These are phyloP conservation scores for Mycena polygramma DNA, from an alignment of 768 basidiomycete species.

Conservation along the genomic window DNA sequence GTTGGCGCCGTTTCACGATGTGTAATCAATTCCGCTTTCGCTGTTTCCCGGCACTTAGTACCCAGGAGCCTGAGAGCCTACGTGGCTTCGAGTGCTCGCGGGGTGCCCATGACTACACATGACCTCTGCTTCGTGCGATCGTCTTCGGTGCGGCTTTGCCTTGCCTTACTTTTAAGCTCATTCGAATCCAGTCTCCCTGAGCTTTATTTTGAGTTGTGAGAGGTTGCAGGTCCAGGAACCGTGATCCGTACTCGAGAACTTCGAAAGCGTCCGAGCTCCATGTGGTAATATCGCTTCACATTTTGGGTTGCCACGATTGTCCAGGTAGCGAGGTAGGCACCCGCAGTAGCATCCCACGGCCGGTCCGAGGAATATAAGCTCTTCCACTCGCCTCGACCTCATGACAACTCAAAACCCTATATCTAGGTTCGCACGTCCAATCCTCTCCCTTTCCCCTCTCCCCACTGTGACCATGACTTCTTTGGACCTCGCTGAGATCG, in stretches of 20 bases:
- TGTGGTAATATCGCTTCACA: background rate
- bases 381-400: background rate
- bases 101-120: background rate
- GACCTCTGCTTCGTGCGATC: background rate
- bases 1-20: no score
- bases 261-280: conserved; percentile 5
- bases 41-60: background rate
- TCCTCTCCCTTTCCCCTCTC: background rate
- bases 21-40: background rate
- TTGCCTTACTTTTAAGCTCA: background rate
- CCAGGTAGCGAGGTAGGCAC: no score
- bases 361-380: no score
- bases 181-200: no score
- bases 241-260: background rate
- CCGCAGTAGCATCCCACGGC: no score
- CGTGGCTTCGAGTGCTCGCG: background rate
- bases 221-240: no score
- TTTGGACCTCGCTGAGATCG: background rate
- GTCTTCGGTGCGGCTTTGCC: background rate
- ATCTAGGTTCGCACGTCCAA: background rate
- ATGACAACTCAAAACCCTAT: conserved; percentile 4
- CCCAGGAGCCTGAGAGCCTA: background rate
- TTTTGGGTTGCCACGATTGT: no score
- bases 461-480: background rate
- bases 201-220: background rate